Evolutionary conservation across 202 grass and related monocot genomes (phyloP), one percentile per base, ranked within the genome.

Genomic region (Bolboschoenoplectus hybrid): DNA sequence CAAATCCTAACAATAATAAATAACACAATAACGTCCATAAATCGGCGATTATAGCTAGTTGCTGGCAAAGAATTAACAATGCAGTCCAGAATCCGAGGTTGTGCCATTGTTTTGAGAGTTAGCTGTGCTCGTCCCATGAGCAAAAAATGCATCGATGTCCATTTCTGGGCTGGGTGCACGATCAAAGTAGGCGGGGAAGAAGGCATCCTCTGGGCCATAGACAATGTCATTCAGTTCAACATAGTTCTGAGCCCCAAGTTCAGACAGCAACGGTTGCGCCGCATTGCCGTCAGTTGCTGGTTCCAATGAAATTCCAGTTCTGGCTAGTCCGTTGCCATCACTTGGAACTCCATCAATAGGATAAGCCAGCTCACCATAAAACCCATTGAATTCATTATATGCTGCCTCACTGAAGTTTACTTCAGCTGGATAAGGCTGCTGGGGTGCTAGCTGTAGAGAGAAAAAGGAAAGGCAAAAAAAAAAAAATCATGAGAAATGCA

Each of bases 171-270:
- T 76, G 16, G 32, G 14, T 53, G 41, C 26, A 17, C 67, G 65
- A 60, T 81, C 76, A 9, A 70, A 40, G 71, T 57, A 81, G 81
- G 70, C 52, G 64, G 74, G 35, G n/a, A 57, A 57, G n/a, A 43
- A 75, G 64, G 85, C 17, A 49, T 64, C 66, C 50, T 81, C 56
- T 82, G 86, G 57, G 62, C 61, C 4, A 74, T 11, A 13, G 67
- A 51, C 17, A 45, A 94, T 80, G n/a, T 94, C 93, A 63, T 89
- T 89, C 46, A 97, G 85, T 69, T 91, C 90, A 6, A 92, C 2
- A 85, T 63, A 97, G 36, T 97, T 74, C 61, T 91, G 79, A 2
- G 9, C 74, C 1, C 65, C 85, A n/a, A 90, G 50, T 85, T 88
- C 85, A 51, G 85, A 64, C 32, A 78, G 49, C 9, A 88, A 44